These are phyloP conservation scores for Solanum pennellii DNA, from an alignment of 257 asterid species.

Conservation along the genomic window DNA sequence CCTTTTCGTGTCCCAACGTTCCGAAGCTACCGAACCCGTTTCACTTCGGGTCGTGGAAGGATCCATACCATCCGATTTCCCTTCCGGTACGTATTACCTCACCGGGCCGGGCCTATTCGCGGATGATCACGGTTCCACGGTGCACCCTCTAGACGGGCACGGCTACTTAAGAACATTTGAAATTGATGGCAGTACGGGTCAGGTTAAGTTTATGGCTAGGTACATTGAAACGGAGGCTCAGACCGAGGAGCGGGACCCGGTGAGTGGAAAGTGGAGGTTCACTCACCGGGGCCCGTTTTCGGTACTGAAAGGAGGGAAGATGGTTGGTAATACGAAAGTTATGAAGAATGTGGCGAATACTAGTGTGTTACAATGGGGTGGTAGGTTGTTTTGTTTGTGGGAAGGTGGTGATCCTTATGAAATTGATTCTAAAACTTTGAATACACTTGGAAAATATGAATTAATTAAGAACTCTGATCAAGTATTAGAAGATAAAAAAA, in stretches of 20 bases:
- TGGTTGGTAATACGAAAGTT: conserved; percentile 90
- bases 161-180: conserved; percentile 69
- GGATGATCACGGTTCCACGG: conserved; percentile 96
- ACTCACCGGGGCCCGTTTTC: conserved; percentile 98
- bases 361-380: conserved; percentile 82
- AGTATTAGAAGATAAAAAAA: background rate
- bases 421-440: conserved; percentile 39
- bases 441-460: conserved; percentile 50
- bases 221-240: conserved; percentile 95
- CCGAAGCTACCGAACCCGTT: conserved; percentile 55
- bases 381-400: conserved; percentile 80
- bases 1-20: conserved; percentile 84
- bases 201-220: conserved; percentile 73
- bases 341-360: conserved; percentile 99
- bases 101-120: conserved; percentile 89
- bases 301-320: conserved; percentile 71
- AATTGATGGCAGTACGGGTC: conserved; percentile 30
- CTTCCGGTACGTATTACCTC: conserved; percentile 72
- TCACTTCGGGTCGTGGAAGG: conserved; percentile 73
- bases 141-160: conserved; percentile 94
- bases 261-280: conserved; percentile 81
- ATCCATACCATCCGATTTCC: conserved; percentile 64
- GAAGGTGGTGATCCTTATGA: conserved; percentile 98
- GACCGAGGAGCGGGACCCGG: conserved; percentile 73
- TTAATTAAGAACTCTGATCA: conserved; percentile 14